phyloP scores from a whole-genome alignment of 768 basidiomycete species.

The Mycena leptocephala region DNA sequence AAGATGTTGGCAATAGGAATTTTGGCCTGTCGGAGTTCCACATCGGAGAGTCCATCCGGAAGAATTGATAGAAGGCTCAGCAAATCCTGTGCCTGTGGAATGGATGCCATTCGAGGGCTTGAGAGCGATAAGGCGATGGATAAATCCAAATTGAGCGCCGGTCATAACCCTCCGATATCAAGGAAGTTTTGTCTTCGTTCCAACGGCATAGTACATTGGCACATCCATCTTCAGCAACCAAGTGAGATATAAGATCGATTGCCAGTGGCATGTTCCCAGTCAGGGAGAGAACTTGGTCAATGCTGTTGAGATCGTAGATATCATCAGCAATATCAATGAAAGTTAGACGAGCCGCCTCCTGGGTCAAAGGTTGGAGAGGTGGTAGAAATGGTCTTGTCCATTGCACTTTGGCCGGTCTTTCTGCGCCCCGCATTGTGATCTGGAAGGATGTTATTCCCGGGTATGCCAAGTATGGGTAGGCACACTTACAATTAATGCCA shows the following conservation, averaged over 20 bases:
- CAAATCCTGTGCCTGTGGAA: background rate
- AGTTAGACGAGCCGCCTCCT: background rate
- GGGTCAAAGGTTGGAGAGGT: background rate
- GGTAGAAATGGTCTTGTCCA: background rate
- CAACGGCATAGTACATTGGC: background rate
- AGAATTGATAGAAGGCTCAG: background rate
- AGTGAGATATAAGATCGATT: background rate
- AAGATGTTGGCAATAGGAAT: background rate
- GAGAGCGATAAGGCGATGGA: background rate
- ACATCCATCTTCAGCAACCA: background rate
- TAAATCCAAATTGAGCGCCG: background rate
- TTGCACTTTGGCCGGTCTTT: background rate
- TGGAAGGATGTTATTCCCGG: background rate
- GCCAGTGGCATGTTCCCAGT: background rate
- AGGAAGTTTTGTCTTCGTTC: background rate
- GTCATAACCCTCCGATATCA: background rate
- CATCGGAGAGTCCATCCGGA: background rate
- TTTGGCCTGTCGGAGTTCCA: background rate
- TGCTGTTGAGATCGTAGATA: background rate
- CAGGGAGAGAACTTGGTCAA: background rate
- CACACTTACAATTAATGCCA: background rate
- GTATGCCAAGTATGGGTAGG: background rate
- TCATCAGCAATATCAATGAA: background rate
- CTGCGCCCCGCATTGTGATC: background rate
- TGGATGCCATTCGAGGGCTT: background rate